phyloP scores from a whole-genome alignment of 148 eudicot species.

The Silene uniflora region DNA sequence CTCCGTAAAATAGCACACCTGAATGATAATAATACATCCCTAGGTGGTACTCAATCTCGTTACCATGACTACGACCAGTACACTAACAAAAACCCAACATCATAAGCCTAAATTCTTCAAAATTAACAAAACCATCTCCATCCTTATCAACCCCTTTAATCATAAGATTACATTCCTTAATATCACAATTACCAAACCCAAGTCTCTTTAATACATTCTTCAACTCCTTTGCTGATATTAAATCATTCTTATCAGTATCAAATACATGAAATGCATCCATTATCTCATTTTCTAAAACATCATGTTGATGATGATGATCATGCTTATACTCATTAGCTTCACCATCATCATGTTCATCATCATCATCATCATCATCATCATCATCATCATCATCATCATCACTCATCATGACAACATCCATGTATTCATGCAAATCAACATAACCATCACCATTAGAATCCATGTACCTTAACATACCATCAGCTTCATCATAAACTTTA shows the following conservation, averaged over 20 bases:
- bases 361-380: slow-evolving; percentile 8
- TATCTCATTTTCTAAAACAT: slow-evolving; percentile 29
- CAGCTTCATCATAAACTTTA: slow-evolving; percentile 44
- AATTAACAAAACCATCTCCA: slow-evolving; percentile 66
- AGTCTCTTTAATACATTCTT: slow-evolving; percentile 44
- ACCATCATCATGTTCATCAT: neutral
- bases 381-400: slow-evolving; percentile 9
- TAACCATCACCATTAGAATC: slow-evolving; percentile 63
- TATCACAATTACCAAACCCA: slow-evolving; percentile 44
- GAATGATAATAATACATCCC: too few species aligned
- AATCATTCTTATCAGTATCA: slow-evolving; percentile 56
- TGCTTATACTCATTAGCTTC: neutral
- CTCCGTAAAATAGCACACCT: too few species aligned
- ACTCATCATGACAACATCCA: slow-evolving; percentile 41
- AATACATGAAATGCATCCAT: slow-evolving; percentile 53
- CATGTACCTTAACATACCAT: slow-evolving; percentile 46
- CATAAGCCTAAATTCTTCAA: slow-evolving; percentile 56
- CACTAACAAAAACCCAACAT: slow-evolving; percentile 35
- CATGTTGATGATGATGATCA: neutral
- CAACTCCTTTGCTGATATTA: slow-evolving; percentile 58
- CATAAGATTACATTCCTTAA: slow-evolving; percentile 55
- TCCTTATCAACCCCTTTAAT: slow-evolving; percentile 61
- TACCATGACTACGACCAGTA: too few species aligned
- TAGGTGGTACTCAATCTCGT: too few species aligned
- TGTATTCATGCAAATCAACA: slow-evolving; percentile 60